A percentile compares a stretch with the other conserved stretches of the same genome.
These are phyloP conservation scores for Adansonia rubrostipa DNA, from an alignment of 441 rosid genomes.

Conservation along the genomic window DNA sequence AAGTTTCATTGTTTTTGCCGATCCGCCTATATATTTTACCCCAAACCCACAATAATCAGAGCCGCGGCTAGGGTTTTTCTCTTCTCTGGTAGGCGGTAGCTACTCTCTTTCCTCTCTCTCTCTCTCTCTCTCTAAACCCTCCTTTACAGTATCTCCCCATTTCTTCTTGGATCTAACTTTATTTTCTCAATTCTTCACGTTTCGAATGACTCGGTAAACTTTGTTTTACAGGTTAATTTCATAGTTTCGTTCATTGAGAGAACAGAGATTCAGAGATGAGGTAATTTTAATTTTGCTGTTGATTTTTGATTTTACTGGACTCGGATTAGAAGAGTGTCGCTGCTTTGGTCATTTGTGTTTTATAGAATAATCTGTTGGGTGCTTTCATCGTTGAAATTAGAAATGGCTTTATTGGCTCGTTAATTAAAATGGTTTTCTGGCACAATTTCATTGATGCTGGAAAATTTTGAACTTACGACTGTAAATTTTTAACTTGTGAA, in stretches of 20 bases:
- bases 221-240: slow-evolving; percentile 8
- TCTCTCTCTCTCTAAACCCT: neutral
- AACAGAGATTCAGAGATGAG: slow-evolving; percentile 19
- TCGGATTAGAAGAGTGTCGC: neutral
- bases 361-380: neutral
- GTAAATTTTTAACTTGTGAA: no score
- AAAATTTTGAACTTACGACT: no score
- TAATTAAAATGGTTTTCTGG: neutral
- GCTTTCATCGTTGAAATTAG: neutral
- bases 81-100: neutral
- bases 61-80: slow-evolving; percentile 23
- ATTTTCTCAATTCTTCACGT: no score
- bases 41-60: neutral
- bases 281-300: neutral
- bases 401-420: neutral
- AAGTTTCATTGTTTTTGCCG: neutral
- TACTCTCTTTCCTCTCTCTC: neutral
- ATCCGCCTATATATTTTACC: neutral
- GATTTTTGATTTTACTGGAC: neutral
- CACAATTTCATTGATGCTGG: neutral
- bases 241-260: neutral
- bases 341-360: neutral
- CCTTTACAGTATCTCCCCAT: neutral
- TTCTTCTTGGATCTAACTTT: neutral
- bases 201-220: neutral